phyloP scores from a whole-genome alignment of 164 flowering plant genomes.

The Liquidambar formosana region DNA sequence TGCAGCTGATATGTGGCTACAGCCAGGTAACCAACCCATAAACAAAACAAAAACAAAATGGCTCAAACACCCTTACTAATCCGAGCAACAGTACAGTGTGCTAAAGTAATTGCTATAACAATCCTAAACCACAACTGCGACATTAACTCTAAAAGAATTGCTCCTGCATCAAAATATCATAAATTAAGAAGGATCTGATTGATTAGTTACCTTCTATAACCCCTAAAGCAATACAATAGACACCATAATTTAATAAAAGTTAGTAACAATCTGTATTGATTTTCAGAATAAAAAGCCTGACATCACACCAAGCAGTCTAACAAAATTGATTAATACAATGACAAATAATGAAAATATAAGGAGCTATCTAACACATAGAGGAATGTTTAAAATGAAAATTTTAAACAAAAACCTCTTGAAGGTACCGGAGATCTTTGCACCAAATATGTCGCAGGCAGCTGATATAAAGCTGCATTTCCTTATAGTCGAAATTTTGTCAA shows the following conservation, averaged over 20 bases:
- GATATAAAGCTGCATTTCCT: constrained; percentile 78
- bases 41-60: no score
- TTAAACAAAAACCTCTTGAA: constrained; percentile 70
- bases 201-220: not conserved
- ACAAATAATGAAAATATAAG: not conserved
- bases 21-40: no score
- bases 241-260: no score
- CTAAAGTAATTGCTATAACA: no score
- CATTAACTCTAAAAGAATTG: no score
- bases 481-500: constrained; percentile 67
- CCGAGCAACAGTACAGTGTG: no score
- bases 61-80: no score
- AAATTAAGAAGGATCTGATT: no score
- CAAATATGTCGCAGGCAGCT: constrained; percentile 76
- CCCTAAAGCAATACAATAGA: not conserved
- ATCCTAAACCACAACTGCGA: no score
- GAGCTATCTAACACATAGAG: not conserved
- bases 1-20: no score
- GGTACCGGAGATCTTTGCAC: constrained; percentile 91
- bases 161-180: no score
- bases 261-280: not conserved
- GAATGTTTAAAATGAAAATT: not conserved
- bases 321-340: not conserved
- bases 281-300: not conserved
- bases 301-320: not conserved